Conservation (phyloP, 805 yeast species). For the Zygotorulaspora florentina region DNA sequence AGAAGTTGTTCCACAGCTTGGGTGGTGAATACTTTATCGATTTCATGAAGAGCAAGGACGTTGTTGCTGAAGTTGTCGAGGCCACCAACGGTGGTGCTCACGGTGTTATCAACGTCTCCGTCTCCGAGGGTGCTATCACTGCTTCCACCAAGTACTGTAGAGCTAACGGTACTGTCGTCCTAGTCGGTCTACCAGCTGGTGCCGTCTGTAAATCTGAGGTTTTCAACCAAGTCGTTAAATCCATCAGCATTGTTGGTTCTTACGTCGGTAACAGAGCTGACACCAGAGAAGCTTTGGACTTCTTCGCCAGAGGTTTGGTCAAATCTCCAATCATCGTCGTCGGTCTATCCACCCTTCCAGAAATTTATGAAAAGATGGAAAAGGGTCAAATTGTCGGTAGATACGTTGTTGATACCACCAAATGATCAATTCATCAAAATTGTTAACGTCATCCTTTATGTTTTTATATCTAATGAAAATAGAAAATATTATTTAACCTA, state of each 20-base stretch:
- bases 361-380: slow-evolving; percentile 69
- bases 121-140: slow-evolving; percentile 61
- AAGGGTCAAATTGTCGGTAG: slow-evolving; percentile 81
- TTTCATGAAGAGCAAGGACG: slow-evolving; percentile 51
- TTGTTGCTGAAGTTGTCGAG: slow-evolving; percentile 50
- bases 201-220: slow-evolving; percentile 69
- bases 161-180: slow-evolving; percentile 64
- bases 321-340: slow-evolving; percentile 67
- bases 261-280: slow-evolving; percentile 89
- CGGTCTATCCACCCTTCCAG: slow-evolving; percentile 64
- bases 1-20: slow-evolving; percentile 46
- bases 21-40: slow-evolving; percentile 67
- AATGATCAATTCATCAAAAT: slow-evolving; percentile 30
- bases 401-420: slow-evolving; percentile 72
- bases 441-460: neutral
- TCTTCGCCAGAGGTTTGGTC: slow-evolving; percentile 64
- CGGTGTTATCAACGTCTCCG: slow-evolving; percentile 72
- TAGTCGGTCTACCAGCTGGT: slow-evolving; percentile 76
- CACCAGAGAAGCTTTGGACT: slow-evolving; percentile 72
- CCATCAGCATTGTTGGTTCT: slow-evolving; percentile 71
- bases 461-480: slow-evolving; percentile 1
- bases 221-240: slow-evolving; percentile 68
- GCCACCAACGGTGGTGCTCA: slow-evolving; percentile 73
- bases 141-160: slow-evolving; percentile 58
- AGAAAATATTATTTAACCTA: neutral